Base-by-base conservation (phyloP, 768 basidiomycete species). In the Rossbeevera mucosa region DNA sequence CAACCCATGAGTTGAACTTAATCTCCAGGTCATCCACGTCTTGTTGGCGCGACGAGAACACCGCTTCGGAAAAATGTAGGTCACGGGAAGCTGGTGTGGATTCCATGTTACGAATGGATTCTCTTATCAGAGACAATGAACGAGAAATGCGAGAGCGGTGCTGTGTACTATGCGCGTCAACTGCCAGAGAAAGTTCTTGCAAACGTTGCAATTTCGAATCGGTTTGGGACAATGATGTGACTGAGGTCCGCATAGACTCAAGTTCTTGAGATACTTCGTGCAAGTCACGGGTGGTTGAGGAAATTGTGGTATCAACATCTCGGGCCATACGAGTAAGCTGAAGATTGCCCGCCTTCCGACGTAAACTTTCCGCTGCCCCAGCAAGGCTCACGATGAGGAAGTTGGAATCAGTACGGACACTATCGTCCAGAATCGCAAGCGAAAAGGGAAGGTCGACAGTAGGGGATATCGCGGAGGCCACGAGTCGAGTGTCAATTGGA, bases 331-430 rank as follows among this genome's bases (percentile, higher is more conserved):
- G 71, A 13, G 81, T 78, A 18, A 86, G 67, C 22, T 73, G 71
- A 51, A 86, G 68, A 55, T 79, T 77, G 26, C 72, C 67, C 13
- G 72, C 70, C 40, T 78, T 74, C 50, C 76, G 74, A 18, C 74
- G 65, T 28, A 91, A 65, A 9, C 62, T 64, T 48, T 82, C 80
- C 30, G 82, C 52, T 25, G 70, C 74, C n/a, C 81, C 82, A 4
- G 74, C 74, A 14, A 91, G 75, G 52, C 78, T 72, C 71, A 91
- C 80, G 45, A 81, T 71, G 59, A 81, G 81, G n/a, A 79, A 68
- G 64, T 92, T 90, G 42, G 79, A 78, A 63, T 89, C 83, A 12
- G 77, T 64, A 26, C 90, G 83, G 52, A 91, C 83, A 49, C 73
- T 71, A 38, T 80, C 77, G 62, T 94, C 86, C 31, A 93, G 71